Conservation (phyloP, 306 rosid genomes). For the Amphicarpaea edgeworthii region DNA sequence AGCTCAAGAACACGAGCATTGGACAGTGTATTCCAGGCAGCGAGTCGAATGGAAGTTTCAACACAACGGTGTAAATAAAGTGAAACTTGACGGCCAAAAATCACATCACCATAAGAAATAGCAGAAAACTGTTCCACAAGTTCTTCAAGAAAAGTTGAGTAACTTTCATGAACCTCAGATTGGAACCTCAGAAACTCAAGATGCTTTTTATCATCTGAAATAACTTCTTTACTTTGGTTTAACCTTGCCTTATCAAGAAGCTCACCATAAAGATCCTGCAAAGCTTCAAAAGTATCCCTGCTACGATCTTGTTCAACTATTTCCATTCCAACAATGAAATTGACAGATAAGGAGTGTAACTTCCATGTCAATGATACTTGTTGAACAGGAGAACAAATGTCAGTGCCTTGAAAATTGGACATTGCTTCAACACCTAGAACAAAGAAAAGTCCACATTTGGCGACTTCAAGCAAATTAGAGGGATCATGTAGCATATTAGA, state of each 20-base stretch:
- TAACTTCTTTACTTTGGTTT: conserved; percentile 40
- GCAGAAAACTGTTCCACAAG: conserved; percentile 94
- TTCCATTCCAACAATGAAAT: conserved; percentile 85
- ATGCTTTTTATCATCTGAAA: conserved; percentile 48
- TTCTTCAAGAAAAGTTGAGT: conserved; percentile 77
- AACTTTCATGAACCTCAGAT: conserved; percentile 78
- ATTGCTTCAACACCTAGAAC: conserved; percentile 86
- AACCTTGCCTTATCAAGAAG: conserved; percentile 67
- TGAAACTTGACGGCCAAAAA: conserved; percentile 91
- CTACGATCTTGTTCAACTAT: conserved; percentile 75
- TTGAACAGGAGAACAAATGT: conserved; percentile 70
- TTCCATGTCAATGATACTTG: conserved; percentile 87
- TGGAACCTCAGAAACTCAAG: conserved; percentile 70
- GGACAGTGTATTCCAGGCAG: conserved; percentile 82
- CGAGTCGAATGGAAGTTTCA: conserved; percentile 78
- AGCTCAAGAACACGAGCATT: conserved; percentile 88
- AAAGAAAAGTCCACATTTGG: conserved; percentile 84
- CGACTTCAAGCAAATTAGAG: conserved; percentile 64
- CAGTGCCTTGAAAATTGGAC: conserved; percentile 63
- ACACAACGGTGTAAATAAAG: conserved; percentile 78
- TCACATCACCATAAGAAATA: conserved; percentile 80
- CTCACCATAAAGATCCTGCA: conserved; percentile 88
- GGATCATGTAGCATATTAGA: conserved; percentile 51
- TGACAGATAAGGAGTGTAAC: conserved; percentile 84
- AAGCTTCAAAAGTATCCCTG: conserved; percentile 75